Evolutionary conservation across 1,284 basidiomycete species (phyloP), one percentile per base, ranked within the genome.

Genomic region (Porodaedalea pini): DNA sequence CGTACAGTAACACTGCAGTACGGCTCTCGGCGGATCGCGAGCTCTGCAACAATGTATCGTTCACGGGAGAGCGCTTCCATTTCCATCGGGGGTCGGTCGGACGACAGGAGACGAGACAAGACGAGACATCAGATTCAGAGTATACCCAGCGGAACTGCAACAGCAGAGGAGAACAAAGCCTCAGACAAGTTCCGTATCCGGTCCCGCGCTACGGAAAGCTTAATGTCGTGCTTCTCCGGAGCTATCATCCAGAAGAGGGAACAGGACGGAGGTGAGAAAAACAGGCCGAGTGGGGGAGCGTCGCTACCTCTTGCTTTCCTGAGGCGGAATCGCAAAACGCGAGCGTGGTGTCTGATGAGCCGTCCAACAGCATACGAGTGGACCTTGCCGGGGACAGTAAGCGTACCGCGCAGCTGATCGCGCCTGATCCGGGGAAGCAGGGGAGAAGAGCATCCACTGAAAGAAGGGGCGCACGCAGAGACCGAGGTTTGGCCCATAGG

Each of bases 241-340:
- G 45, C 13, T 13, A 34, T 34, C 32, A 34, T 6, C 32, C 32
- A 13, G 32, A 29, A 47, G 15, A 27, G 45, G 25, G 44, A 10
- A 21, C 8, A 11, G 2, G n/a, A 32, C 40, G 29, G 29, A 54
- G 51, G 29, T 54, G 51, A 44, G 51, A 54, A 44, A 54, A 44
- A 32, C n/a, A 17, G 32, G 13, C 51, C 51, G 40, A 54, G 51
- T 44, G 40, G 51, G 51, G 51, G 40, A 44, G 40, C 51, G 19
- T 44, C 51, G 51, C 51, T 43, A 21, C 8, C 19, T 15, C 4
- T n/a, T 41, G 4, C 40, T 31, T 49, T 49, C 15, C 19, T 10
- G 31, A 45, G 51, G 40, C 41, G 40, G 51, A 54, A 45, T 25
- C 7, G 41, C 27, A 23, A 44, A 34, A 32, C 17, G 45, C 10